A percentile compares a stretch with the other conserved stretches of the same genome.
phyloP scores from a whole-genome alignment of 139 green algal species.

The Asterochloris sp. region DNA sequence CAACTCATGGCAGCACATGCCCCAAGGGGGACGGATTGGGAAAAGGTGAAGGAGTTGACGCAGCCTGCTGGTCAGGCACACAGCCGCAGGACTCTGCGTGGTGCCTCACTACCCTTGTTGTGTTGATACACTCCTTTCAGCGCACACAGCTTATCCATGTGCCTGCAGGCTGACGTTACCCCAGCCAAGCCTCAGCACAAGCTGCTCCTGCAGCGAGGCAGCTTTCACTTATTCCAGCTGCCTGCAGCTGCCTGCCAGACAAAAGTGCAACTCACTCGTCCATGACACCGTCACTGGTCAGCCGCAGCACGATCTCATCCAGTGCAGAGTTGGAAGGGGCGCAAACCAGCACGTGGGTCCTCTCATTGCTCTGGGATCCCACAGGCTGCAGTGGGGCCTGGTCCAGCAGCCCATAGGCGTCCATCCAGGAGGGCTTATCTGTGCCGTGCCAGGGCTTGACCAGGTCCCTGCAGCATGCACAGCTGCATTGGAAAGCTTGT shows the following conservation, averaged over 20 bases:
- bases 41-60: too few relatives aligned
- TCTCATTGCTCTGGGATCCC: conserved; percentile 34
- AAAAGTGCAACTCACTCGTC: conserved; percentile 35
- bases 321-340: conserved; percentile 89
- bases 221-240: too few relatives aligned
- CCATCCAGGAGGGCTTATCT: conserved; percentile 22
- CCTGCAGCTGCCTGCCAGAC: too few relatives aligned
- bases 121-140: too few relatives aligned
- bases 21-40: too few relatives aligned
- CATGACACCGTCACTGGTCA: conserved; percentile 52
- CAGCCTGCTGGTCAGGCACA: too few relatives aligned
- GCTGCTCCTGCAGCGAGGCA: neutral
- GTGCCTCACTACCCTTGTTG: too few relatives aligned
- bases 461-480: conserved; percentile 18
- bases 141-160: neutral
- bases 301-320: conserved; percentile 83
- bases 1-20: too few relatives aligned
- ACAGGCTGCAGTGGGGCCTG: conserved; percentile 25
- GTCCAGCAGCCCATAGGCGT: conserved; percentile 36
- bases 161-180: neutral
- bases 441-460: conserved; percentile 18
- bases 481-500: too few relatives aligned
- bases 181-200: neutral
- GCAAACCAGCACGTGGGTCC: conserved; percentile 80
- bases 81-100: too few relatives aligned